Percentiles rank a stretch among this genome's conserved stretches.
Evolutionary conservation across 345 rosid genomes (phyloP).

Genomic region (Eucalyptus camaldulensis): DNA sequence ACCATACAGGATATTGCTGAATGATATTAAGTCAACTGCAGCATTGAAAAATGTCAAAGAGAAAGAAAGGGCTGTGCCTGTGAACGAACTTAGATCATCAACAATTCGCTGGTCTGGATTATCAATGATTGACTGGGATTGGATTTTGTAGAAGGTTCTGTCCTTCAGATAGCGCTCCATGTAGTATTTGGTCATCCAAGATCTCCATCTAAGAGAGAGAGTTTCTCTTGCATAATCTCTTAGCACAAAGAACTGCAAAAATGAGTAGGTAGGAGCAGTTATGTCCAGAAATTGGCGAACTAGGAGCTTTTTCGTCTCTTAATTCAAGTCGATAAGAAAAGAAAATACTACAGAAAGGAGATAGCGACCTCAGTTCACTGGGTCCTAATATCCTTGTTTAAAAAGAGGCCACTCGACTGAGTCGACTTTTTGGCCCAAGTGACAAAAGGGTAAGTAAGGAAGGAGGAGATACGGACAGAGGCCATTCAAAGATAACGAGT

Average conservation of each 20-base stretch:
- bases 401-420: neutral
- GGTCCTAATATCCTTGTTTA: neutral
- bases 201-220: slow-evolving; percentile 84
- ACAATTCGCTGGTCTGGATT: slow-evolving; percentile 96
- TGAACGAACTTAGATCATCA: slow-evolving; percentile 84
- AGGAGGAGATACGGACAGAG: neutral
- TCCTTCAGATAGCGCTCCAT: slow-evolving; percentile 68
- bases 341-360: neutral
- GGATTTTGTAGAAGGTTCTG: slow-evolving; percentile 81
- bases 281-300: neutral
- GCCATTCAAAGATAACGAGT: neutral
- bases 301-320: neutral
- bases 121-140: slow-evolving; percentile 85
- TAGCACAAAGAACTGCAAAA: slow-evolving; percentile 72
- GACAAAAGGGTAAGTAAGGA: neutral
- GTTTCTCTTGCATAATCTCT: slow-evolving; percentile 88
- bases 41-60: slow-evolving; percentile 74
- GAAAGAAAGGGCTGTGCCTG: slow-evolving; percentile 82
- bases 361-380: neutral
- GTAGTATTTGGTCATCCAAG: slow-evolving; percentile 93
- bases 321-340: neutral
- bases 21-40: slow-evolving; percentile 83
- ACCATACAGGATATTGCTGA: slow-evolving; percentile 84
- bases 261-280: neutral
- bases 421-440: no score